These are phyloP conservation scores for Apostasia shenzhenica DNA, from an alignment of 106 monocot species.

Conservation along the genomic window DNA sequence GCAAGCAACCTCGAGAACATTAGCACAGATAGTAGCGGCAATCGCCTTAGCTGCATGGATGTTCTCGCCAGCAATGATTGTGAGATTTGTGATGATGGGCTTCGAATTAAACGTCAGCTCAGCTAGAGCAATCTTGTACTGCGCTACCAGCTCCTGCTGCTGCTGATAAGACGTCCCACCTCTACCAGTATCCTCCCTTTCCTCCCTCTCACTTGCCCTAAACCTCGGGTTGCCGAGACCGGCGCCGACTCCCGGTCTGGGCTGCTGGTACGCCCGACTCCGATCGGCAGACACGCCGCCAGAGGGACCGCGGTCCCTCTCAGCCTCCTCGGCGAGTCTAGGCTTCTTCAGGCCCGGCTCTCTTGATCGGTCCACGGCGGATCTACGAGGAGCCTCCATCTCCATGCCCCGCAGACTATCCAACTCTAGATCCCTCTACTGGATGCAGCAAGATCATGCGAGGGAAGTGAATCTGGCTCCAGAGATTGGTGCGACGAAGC, in stretches of 20 bases:
- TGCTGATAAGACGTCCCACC: constrained; percentile 25
- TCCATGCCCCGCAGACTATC: constrained; percentile 17
- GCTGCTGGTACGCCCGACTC: background rate
- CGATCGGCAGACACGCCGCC: background rate
- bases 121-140: constrained; percentile 80
- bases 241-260: background rate
- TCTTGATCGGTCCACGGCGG: constrained; percentile 25
- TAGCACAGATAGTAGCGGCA: constrained; percentile 57
- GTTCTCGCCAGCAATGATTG: constrained; percentile 96
- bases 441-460: too few relatives aligned
- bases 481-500: too few relatives aligned
- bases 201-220: constrained; percentile 12
- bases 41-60: constrained; percentile 79
- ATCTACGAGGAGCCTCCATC: constrained; percentile 50
- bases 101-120: constrained; percentile 98
- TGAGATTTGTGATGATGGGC: constrained; percentile 95
- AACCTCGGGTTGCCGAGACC: constrained; percentile 5
- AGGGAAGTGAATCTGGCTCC: too few relatives aligned
- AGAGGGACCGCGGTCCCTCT: background rate
- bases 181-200: constrained; percentile 12
- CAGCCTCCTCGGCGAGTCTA: constrained; percentile 16
- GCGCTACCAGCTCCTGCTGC: constrained; percentile 57
- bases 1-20: constrained; percentile 75
- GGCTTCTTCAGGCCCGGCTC: constrained; percentile 31
- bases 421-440: background rate